Percentiles rank a stretch among this genome's conserved stretches.
These are phyloP conservation scores for Lanmaoa rubissima DNA, from an alignment of 768 basidiomycete genomes.

Conservation along the genomic window DNA sequence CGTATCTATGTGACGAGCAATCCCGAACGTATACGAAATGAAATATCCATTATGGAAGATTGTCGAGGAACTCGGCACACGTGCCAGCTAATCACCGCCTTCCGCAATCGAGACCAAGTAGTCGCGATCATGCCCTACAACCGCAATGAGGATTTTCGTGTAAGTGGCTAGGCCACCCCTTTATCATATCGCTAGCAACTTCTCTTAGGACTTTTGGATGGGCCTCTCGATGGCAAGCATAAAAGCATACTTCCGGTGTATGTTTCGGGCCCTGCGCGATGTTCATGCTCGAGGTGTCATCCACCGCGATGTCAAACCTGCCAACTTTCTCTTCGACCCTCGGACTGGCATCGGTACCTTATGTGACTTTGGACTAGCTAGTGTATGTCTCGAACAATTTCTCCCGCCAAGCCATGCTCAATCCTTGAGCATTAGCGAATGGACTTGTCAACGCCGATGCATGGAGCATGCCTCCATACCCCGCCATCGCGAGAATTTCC, in stretches of 20 bases:
- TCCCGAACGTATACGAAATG: constrained; percentile 89
- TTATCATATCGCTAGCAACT: constrained; percentile 6
- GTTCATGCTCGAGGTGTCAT: constrained; percentile 85
- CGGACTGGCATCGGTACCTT: constrained; percentile 79
- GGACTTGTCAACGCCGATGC: constrained; percentile 41
- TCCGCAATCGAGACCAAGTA: constrained; percentile 87
- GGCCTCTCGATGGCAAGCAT: constrained; percentile 71
- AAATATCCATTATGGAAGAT: constrained; percentile 86
- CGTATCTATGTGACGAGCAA: constrained; percentile 96
- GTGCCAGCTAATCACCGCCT: constrained; percentile 93
- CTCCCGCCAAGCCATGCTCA: not conserved
- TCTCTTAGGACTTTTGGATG: constrained; percentile 70
- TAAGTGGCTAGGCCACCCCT: constrained; percentile 40
- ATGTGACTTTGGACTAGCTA: constrained; percentile 95
- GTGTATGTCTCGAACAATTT: constrained; percentile 49
- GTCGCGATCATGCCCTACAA: constrained; percentile 94
- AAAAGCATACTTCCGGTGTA: constrained; percentile 84
- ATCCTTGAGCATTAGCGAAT: constrained; percentile 47
- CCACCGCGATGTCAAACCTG: constrained; percentile 97
- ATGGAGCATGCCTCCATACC: constrained; percentile 77
- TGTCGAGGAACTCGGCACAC: constrained; percentile 83
- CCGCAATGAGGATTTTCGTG: constrained; percentile 89
- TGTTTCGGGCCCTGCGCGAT: constrained; percentile 87
- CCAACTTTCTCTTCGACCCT: constrained; percentile 94
- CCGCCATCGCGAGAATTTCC: constrained; percentile 56